Percentiles rank a stretch among this genome's conserved stretches.
Evolutionary conservation across 2,329 filamentous ascomycete species (phyloP).

Genomic region (Aureobasidium sp.): DNA sequence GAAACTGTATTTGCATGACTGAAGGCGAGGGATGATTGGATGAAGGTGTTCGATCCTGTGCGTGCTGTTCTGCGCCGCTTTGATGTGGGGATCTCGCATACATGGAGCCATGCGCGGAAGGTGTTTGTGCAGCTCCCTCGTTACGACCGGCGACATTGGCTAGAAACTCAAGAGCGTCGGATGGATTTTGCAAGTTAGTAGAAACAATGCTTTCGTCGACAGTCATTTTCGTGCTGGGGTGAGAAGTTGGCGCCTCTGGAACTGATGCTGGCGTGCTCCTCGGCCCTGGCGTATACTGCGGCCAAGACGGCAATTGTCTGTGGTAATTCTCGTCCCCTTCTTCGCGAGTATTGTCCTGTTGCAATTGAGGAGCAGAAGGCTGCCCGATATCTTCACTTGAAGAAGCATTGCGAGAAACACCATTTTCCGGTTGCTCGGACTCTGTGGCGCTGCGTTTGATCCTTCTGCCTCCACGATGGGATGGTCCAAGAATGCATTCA

Average conservation of each 20-base stretch:
- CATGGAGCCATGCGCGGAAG: slow-evolving; percentile 24
- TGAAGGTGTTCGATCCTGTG: not conserved
- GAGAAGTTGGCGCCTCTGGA: slow-evolving; percentile 5
- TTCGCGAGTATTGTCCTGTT: not conserved
- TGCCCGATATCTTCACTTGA: not conserved
- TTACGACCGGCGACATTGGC: slow-evolving; percentile 28
- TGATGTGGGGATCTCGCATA: slow-evolving; percentile 19
- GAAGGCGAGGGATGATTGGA: not conserved
- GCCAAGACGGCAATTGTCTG: not conserved
- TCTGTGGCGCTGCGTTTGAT: slow-evolving; percentile 24
- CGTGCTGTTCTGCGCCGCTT: slow-evolving; percentile 8
- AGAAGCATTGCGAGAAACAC: not conserved
- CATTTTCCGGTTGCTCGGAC: not conserved
- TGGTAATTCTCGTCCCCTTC: not conserved
- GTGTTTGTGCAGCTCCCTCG: slow-evolving; percentile 23
- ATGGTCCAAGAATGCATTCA: slow-evolving; percentile 28
- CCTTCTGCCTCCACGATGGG: slow-evolving; percentile 25
- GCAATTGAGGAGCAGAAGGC: not conserved
- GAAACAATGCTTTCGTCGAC: slow-evolving; percentile 28
- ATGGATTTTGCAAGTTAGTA: slow-evolving; percentile 29
- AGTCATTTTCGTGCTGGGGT: slow-evolving; percentile 13
- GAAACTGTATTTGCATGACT: slow-evolving; percentile 17
- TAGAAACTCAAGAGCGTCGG: slow-evolving; percentile 29
- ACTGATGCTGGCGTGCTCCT: not conserved
- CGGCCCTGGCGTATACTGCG: slow-evolving; percentile 1